Evolutionary conservation across 169 alveolate species (phyloP), one percentile per base, ranked within the genome.

Genomic region (Amoebophrya sp.): DNA sequence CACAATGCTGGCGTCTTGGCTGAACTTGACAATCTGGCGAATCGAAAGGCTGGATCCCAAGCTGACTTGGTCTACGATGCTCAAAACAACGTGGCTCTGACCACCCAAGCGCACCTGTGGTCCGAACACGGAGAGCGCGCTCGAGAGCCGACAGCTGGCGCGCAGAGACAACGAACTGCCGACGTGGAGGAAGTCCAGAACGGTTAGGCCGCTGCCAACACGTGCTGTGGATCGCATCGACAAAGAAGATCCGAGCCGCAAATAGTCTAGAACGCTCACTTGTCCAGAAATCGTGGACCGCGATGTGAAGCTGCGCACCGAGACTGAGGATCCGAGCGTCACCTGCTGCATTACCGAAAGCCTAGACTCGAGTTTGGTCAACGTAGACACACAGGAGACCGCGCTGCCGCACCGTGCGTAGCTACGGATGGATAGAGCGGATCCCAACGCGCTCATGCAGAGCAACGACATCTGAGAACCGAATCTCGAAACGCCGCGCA

Each of bases 141-240:
- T 40, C 41, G 41, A 14, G 24, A 40, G 33, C 54, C 33, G 90
- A 41, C 2, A 33, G 3, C 1, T 33, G 54, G 40, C 40, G 54
- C 90, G 40, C 41, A 89, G 40, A 2, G 90, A 89, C n/a, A 89
- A 47, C 90, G 90, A 89, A 47, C 90, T 89, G 39, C 90, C 90
- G 12, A 89, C n/a, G 29, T 41, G 24, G 34, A 33, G n/a, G 0
- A 0, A 33, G 90, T 89, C 90, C 12, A 89, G 40, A 14, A 38
- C 34, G 53, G 90, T 36, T 2, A 89, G 23, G 47, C 23, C 6
- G 34, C 40, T 40, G 40, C 90, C 90, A 2, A 33, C 12, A 0
- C 0, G 29, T 41, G 53, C 90, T 18, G 53, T 33, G n/a, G 1
- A 3, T 1, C n/a, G 26, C 40, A 89, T 36, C 0, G 90, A 89